Conservation (phyloP, 2,329 filamentous ascomycete species). For the Xylaria arbuscula region DNA sequence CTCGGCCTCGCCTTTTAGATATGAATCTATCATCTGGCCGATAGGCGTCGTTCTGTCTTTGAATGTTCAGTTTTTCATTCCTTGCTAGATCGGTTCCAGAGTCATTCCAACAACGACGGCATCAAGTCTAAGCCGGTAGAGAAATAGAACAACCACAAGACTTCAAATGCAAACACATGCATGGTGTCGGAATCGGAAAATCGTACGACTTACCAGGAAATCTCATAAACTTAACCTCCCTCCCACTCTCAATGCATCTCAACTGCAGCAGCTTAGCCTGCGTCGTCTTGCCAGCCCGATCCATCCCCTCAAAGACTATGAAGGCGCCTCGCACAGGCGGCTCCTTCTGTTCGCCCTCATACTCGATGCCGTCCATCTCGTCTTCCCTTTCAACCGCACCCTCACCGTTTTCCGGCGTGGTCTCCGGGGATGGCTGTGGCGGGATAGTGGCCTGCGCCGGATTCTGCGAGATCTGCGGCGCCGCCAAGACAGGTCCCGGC, state of each 20-base stretch:
- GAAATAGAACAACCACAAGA: background rate
- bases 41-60: constrained; percentile 85
- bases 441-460: constrained; percentile 45
- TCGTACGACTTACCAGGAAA: constrained; percentile 63
- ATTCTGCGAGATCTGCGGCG: constrained; percentile 45
- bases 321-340: constrained; percentile 71
- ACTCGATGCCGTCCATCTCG: constrained; percentile 40
- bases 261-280: constrained; percentile 79
- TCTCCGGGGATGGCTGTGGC: constrained; percentile 28
- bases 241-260: constrained; percentile 61
- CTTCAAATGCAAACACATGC: background rate
- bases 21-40: constrained; percentile 86
- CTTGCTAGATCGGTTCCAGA: background rate
- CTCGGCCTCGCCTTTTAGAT: constrained; percentile 76
- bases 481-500: constrained; percentile 42
- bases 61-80: constrained; percentile 14
- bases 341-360: constrained; percentile 25
- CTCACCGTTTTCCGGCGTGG: constrained; percentile 23
- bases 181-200: constrained; percentile 6
- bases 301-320: constrained; percentile 87
- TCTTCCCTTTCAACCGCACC: constrained; percentile 38
- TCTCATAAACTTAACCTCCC: constrained; percentile 63
- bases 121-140: no score
- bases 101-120: background rate
- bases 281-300: constrained; percentile 91